A percentile compares a stretch with the other conserved stretches of the same genome.
Conservation (phyloP, 2,329 filamentous ascomycete species). For the Setomelanomma holmii region DNA sequence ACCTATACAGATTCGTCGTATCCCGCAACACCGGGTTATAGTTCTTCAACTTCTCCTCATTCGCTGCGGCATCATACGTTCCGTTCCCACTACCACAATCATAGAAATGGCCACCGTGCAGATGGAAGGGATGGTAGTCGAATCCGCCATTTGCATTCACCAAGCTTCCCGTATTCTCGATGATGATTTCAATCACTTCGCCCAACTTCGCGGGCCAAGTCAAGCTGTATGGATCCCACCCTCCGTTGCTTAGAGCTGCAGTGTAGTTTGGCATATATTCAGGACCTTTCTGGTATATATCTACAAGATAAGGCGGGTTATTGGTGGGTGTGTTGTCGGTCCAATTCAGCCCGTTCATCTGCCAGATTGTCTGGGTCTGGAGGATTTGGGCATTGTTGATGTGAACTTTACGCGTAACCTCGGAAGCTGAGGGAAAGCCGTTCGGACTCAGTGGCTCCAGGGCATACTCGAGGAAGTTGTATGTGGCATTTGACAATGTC, state of each 20-base stretch:
- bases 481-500: slow-evolving; percentile 39
- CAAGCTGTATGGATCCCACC: slow-evolving; percentile 61
- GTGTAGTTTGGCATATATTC: slow-evolving; percentile 60
- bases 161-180: slow-evolving; percentile 46
- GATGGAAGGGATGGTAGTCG: slow-evolving; percentile 61
- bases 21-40: slow-evolving; percentile 53
- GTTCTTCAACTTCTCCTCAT: slow-evolving; percentile 52
- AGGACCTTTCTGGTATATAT: slow-evolving; percentile 59
- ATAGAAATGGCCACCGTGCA: slow-evolving; percentile 62
- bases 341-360: slow-evolving; percentile 30
- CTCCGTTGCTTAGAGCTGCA: slow-evolving; percentile 57
- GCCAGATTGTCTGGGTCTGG: slow-evolving; percentile 30
- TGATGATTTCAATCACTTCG: slow-evolving; percentile 64
- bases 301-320: slow-evolving; percentile 58
- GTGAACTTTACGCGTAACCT: slow-evolving; percentile 45
- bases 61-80: slow-evolving; percentile 58
- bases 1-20: slow-evolving; percentile 64
- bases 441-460: slow-evolving; percentile 42
- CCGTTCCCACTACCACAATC: slow-evolving; percentile 63
- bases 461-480: slow-evolving; percentile 49
- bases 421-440: slow-evolving; percentile 42
- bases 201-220: slow-evolving; percentile 63
- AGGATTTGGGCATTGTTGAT: slow-evolving; percentile 32
- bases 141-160: slow-evolving; percentile 28
- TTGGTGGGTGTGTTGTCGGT: slow-evolving; percentile 17